A percentile compares a stretch with the other conserved stretches of the same genome.
Evolutionary conservation across 805 yeast genomes (phyloP).

Genomic region (Metschnikowia shivogae): DNA sequence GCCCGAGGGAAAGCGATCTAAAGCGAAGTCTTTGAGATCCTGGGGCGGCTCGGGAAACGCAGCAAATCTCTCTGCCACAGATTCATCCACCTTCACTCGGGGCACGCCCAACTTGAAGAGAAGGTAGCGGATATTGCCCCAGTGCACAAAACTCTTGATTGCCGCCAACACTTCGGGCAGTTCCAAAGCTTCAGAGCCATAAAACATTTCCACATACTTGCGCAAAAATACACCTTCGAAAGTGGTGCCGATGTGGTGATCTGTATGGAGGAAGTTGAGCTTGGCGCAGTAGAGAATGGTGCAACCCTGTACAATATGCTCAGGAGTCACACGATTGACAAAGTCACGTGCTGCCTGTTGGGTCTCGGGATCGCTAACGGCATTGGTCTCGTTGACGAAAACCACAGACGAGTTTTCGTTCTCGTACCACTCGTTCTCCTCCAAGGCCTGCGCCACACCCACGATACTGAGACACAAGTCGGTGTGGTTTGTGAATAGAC

Average conservation of each 20-base stretch:
- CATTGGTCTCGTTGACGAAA: slow-evolving; percentile 27
- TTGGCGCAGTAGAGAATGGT: slow-evolving; percentile 43
- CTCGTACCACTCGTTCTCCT: slow-evolving; percentile 47
- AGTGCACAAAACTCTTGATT: slow-evolving; percentile 48
- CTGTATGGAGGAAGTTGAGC: slow-evolving; percentile 52
- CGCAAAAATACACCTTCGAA: slow-evolving; percentile 45
- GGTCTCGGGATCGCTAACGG: slow-evolving; percentile 16
- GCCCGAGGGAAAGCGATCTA: slow-evolving; percentile 50
- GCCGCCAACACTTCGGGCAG: slow-evolving; percentile 44
- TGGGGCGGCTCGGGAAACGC: slow-evolving; percentile 40
- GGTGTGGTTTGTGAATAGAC: slow-evolving; percentile 30
- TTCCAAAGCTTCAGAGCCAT: slow-evolving; percentile 36
- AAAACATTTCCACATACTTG: slow-evolving; percentile 33
- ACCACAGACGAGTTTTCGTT: slow-evolving; percentile 41
- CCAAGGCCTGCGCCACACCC: slow-evolving; percentile 49
- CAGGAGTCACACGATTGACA: slow-evolving; percentile 19
- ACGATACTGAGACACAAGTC: slow-evolving; percentile 46
- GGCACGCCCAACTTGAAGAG: slow-evolving; percentile 40
- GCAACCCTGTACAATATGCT: slow-evolving; percentile 41
- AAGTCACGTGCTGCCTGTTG: slow-evolving; percentile 29
- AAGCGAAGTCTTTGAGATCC: slow-evolving; percentile 37
- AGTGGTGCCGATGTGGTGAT: slow-evolving; percentile 50
- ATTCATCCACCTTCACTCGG: slow-evolving; percentile 30
- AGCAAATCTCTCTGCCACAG: slow-evolving; percentile 27
- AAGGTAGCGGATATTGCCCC: slow-evolving; percentile 51